Percentiles rank a stretch among this genome's conserved stretches.
These are phyloP conservation scores for Neospora caninum DNA, from an alignment of 169 alveolate genomes.

Conservation along the genomic window DNA sequence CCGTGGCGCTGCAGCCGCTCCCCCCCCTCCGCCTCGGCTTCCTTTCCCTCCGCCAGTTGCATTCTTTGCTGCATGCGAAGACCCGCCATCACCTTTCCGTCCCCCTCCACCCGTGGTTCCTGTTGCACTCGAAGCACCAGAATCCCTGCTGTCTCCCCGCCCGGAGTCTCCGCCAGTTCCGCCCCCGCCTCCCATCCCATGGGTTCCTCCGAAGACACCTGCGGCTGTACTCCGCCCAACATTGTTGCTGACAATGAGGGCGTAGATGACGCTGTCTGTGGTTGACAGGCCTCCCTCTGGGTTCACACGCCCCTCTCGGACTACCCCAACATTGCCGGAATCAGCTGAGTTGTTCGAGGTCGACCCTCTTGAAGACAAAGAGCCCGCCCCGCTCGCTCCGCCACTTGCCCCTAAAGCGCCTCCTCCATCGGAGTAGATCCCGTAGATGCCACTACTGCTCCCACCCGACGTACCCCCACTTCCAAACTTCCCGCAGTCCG, in stretches of 20 bases:
- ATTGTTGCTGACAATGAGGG: conserved; percentile 31
- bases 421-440: neutral
- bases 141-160: neutral
- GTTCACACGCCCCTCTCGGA: neutral
- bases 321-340: neutral
- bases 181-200: neutral
- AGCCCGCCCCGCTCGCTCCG: neutral
- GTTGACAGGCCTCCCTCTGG: conserved; percentile 5
- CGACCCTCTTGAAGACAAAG: neutral
- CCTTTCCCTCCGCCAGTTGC: conserved; percentile 13
- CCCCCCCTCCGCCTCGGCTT: conserved; percentile 50
- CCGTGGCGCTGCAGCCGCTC: conserved; percentile 4
- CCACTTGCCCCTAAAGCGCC: neutral
- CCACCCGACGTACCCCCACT: neutral
- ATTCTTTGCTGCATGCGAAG: conserved; percentile 24
- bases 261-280: conserved; percentile 21
- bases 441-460: neutral
- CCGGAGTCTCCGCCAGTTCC: neutral
- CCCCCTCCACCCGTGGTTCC: neutral
- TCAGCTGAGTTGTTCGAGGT: neutral
- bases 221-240: neutral
- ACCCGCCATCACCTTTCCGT: conserved; percentile 5
- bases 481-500: neutral
- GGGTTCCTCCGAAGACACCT: neutral
- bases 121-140: neutral